These are phyloP conservation scores for Mycogone perniciosa DNA, from an alignment of 2,329 filamentous ascomycete genomes.

Conservation along the genomic window DNA sequence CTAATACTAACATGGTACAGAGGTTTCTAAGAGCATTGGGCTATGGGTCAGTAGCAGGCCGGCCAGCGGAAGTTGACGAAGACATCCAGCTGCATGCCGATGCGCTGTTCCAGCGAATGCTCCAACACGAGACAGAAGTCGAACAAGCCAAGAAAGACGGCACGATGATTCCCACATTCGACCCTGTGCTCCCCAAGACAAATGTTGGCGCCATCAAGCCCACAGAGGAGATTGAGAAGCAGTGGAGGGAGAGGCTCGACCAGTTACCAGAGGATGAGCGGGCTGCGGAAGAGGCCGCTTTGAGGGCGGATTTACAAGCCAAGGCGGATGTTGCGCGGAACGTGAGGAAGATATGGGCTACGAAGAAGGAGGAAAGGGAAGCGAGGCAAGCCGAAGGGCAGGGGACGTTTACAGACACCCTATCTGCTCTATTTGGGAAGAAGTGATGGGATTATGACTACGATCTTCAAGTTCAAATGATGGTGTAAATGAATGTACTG, in stretches of 20 bases:
- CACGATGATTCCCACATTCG: slow-evolving; percentile 51
- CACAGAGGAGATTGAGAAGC: slow-evolving; percentile 42
- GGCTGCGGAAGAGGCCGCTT: slow-evolving; percentile 55
- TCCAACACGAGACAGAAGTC: slow-evolving; percentile 71
- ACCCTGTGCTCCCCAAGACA: slow-evolving; percentile 44
- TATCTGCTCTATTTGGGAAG: slow-evolving; percentile 25
- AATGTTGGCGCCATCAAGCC: slow-evolving; percentile 21
- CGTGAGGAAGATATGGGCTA: slow-evolving; percentile 49
- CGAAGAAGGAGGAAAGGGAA: slow-evolving; percentile 51
- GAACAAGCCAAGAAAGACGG: slow-evolving; percentile 61
- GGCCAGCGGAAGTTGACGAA: slow-evolving; percentile 65
- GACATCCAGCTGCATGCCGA: slow-evolving; percentile 95
- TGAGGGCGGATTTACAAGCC: slow-evolving; percentile 55
- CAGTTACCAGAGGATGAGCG: slow-evolving; percentile 53
- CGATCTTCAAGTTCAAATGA: background rate
- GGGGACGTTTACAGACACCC: slow-evolving; percentile 25
- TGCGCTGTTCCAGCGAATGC: slow-evolving; percentile 78
- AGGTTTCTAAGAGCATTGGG: slow-evolving; percentile 87
- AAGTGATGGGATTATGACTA: slow-evolving; percentile 17
- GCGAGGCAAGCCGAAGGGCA: slow-evolving; percentile 31
- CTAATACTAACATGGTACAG: slow-evolving; percentile 30
- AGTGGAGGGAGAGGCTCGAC: slow-evolving; percentile 49
- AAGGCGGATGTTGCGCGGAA: slow-evolving; percentile 53
- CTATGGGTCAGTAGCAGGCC: slow-evolving; percentile 65
- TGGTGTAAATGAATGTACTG: background rate